phyloP scores from a whole-genome alignment of 805 yeast genomes.

The Metschnikowia arizonensis region DNA sequence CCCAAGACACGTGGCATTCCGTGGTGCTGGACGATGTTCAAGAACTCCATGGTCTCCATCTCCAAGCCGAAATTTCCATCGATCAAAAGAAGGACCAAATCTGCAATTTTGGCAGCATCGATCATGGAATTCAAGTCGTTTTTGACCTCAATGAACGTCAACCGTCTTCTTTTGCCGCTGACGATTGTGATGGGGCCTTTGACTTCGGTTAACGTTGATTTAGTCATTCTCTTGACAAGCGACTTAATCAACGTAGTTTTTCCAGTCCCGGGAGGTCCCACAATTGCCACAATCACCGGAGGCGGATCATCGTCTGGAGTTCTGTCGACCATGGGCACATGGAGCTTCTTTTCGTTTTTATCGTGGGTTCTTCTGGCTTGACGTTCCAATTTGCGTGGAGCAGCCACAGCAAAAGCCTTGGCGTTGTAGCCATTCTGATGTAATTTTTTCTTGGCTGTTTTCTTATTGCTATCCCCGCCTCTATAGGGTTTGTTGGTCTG shows the following conservation, averaged over 20 bases:
- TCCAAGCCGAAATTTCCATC: conserved; percentile 98
- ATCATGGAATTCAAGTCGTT: conserved; percentile 94
- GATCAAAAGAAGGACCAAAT: conserved; percentile 78
- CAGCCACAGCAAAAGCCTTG: conserved; percentile 43
- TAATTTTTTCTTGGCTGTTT: conserved; percentile 77
- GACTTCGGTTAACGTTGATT: conserved; percentile 78
- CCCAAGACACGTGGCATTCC: conserved; percentile 98
- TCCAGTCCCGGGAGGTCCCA: conserved; percentile 99
- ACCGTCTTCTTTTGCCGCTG: conserved; percentile 86
- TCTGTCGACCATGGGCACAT: conserved; percentile 96
- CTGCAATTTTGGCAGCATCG: conserved; percentile 94
- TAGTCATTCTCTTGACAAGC: conserved; percentile 79
- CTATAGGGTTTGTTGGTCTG: conserved; percentile 85
- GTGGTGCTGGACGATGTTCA: conserved; percentile 93
- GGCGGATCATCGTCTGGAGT: conserved; percentile 98
- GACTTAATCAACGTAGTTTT: conserved; percentile 91
- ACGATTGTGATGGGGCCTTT: conserved; percentile 97
- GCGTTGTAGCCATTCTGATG: conserved; percentile 71
- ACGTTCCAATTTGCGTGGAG: conserved; percentile 80
- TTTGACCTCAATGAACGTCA: conserved; percentile 88
- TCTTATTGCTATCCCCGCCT: conserved; percentile 41
- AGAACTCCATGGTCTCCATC: conserved; percentile 99
- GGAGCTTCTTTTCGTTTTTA: conserved; percentile 74
- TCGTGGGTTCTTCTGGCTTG: conserved; percentile 85
- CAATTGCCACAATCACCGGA: conserved; percentile 92